Evolutionary conservation across 129 eudicot species (phyloP).

Genomic region (Lonicera japonica): DNA sequence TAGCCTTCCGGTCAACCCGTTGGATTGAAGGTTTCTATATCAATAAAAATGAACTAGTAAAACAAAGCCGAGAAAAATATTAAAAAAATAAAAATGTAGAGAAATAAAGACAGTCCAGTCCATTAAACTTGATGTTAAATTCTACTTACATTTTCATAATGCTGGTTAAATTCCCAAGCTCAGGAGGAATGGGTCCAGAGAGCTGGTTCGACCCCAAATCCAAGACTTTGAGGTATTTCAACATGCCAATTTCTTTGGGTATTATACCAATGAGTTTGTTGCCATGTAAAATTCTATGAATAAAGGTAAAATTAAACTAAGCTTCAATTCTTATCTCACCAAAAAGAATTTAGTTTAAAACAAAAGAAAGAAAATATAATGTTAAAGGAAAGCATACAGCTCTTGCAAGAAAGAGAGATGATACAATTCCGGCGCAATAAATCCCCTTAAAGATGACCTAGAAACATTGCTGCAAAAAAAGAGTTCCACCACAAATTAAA

Average conservation of each 20-base stretch:
- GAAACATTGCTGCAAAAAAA: conserved; percentile 70
- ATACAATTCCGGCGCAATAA: conserved; percentile 62
- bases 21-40: conserved; percentile 77
- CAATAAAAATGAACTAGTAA: conserved; percentile 2
- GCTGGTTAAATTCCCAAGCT: conserved; percentile 61
- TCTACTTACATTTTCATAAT: conserved; percentile 55
- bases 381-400: conserved; percentile 37
- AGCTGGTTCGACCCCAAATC: conserved; percentile 88
- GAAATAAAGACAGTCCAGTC: neutral
- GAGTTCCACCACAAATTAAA: neutral
- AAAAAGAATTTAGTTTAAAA: neutral
- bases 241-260: conserved; percentile 77
- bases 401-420: conserved; percentile 56
- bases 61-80: neutral
- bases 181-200: conserved; percentile 83
- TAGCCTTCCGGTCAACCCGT: conserved; percentile 69
- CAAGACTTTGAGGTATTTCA: conserved; percentile 61
- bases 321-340: neutral
- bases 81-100: neutral
- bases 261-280: conserved; percentile 72
- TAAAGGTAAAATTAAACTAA: neutral
- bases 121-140: neutral
- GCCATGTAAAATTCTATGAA: conserved; percentile 61
- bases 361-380: neutral
- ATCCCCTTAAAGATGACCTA: conserved; percentile 70